These are phyloP conservation scores for Pyrus bretschneideri DNA, from an alignment of 306 rosid species.

Conservation along the genomic window DNA sequence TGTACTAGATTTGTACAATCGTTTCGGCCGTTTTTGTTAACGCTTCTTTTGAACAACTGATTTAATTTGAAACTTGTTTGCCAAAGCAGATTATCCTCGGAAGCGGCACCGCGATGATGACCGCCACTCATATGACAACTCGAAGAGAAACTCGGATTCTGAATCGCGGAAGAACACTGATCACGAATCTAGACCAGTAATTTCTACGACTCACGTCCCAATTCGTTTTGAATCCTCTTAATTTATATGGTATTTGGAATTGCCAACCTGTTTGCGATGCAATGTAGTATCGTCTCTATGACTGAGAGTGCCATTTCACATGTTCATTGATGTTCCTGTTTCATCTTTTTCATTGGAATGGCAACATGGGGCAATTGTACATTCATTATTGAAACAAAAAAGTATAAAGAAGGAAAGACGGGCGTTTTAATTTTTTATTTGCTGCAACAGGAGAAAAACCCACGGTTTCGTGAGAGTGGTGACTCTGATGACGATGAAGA, in stretches of 20 bases:
- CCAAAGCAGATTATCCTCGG: conserved; percentile 48
- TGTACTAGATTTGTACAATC: conserved; percentile 1
- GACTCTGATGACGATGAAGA: conserved; percentile 96
- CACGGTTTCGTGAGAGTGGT: conserved; percentile 96
- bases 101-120: conserved; percentile 86
- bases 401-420: no score
- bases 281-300: not conserved
- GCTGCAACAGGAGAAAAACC: conserved; percentile 81
- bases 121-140: conserved; percentile 49
- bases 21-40: not conserved
- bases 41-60: not conserved
- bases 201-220: conserved; percentile 11
- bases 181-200: conserved; percentile 81
- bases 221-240: conserved; percentile 1
- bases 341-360: not conserved
- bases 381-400: not conserved
- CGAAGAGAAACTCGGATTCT: conserved; percentile 62
- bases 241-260: conserved; percentile 3
- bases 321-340: not conserved
- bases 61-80: not conserved
- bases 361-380: not conserved
- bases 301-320: not conserved
- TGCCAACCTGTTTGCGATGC: not conserved
- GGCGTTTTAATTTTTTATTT: not conserved
- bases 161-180: conserved; percentile 70